Percentiles rank a stretch among this genome's conserved stretches.
phyloP scores from a whole-genome alignment of 352 stramenopile species.

The Pythium aphanidermatum region DNA sequence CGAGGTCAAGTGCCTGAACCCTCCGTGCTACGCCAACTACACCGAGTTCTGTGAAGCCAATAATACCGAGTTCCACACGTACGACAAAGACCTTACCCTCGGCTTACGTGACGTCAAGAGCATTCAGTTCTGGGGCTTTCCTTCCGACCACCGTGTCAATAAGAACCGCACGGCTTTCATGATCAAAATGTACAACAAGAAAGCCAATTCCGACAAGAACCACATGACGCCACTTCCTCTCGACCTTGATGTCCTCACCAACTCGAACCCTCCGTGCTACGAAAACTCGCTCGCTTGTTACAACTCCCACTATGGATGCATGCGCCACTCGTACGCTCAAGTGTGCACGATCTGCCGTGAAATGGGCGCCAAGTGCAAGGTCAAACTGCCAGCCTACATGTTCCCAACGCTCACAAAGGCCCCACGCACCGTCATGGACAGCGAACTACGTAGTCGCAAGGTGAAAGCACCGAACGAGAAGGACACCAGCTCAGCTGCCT shows the following conservation, averaged over 20 bases:
- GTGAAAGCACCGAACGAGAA: slow-evolving; percentile 24
- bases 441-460: slow-evolving; percentile 33
- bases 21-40: slow-evolving; percentile 12
- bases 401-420: slow-evolving; percentile 35
- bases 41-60: slow-evolving; percentile 30
- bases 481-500: slow-evolving; percentile 15
- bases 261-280: slow-evolving; percentile 54
- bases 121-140: slow-evolving; percentile 57
- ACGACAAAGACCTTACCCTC: slow-evolving; percentile 41
- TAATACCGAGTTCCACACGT: slow-evolving; percentile 47
- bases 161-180: slow-evolving; percentile 38
- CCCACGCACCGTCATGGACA: slow-evolving; percentile 18
- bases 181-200: slow-evolving; percentile 49
- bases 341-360: slow-evolving; percentile 52
- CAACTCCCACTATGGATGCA: slow-evolving; percentile 42
- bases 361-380: slow-evolving; percentile 28
- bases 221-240: slow-evolving; percentile 42
- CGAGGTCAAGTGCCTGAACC: slow-evolving; percentile 20
- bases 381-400: slow-evolving; percentile 27
- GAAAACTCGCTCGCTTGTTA: slow-evolving; percentile 50
- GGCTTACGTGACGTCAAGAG: slow-evolving; percentile 36
- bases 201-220: slow-evolving; percentile 11
- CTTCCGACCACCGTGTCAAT: slow-evolving; percentile 44
- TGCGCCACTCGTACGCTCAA: slow-evolving; percentile 52
- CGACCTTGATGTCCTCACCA: slow-evolving; percentile 31